Base-by-base conservation (phyloP, 257 asterid genomes). In the Craterostigma plantagineum region DNA sequence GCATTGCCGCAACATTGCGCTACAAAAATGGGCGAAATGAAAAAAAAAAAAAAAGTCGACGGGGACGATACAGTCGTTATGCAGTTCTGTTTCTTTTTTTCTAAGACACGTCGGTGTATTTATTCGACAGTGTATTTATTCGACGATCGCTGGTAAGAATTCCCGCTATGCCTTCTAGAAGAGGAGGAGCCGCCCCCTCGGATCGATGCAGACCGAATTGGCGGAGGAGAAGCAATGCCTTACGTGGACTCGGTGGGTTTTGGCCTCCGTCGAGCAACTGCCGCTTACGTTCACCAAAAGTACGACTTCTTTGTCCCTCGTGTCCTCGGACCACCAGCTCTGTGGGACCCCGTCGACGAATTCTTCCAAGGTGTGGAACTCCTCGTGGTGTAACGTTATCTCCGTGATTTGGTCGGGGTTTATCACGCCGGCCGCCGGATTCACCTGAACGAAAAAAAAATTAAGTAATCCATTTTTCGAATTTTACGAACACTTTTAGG, bases 311-410 rank as follows among this genome's bases (percentile, higher is more conserved):
- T 77, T 81, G 39, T 80, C 96, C 46, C 79, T 68, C 11, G 81
- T 75, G 64, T 90, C 98, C 46, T 83, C 81, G 0, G 86, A 64
- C 91, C 91, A 76, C 84, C 87, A 71, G 46, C 70, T 74, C 12
- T 79, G 94, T 8, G 93, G 76, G 11, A 69, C 53, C 38, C 95
- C 81, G 9, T 90, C 91, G 0, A 55, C 75, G 34, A 59, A 60
- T 37, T 83, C 91, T 45, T 75, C 95, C 61, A 65, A 43, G 27
- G 67, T 73, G 63, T 66, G 75, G 55, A 57, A 60, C 54, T 79
- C 99, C 45, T 77, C 73, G 27, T 90, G 96, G 42, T 64, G 91
- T 56, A 77, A 34, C 6, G 59, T 60, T 36, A 90, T 64, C 38
- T 83, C 94, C 6, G 52, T 66, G 0, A 43, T 68, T 56, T 90